These are phyloP conservation scores for Penicillium coffeae DNA, from an alignment of 495 filamentous ascomycete genomes.

Conservation along the genomic window DNA sequence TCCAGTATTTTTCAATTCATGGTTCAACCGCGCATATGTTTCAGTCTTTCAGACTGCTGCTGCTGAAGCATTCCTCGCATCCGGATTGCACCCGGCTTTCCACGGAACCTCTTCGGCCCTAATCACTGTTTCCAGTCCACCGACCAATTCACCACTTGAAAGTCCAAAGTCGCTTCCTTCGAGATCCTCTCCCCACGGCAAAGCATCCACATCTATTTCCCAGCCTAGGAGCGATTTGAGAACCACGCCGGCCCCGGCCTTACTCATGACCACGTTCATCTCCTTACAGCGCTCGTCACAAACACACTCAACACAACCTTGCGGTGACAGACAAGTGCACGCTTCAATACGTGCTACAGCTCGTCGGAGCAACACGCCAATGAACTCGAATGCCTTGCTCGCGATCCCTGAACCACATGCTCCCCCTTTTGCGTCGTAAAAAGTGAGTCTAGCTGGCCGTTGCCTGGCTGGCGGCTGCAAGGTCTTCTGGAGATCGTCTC, in stretches of 20 bases:
- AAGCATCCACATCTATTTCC: constrained; percentile 67
- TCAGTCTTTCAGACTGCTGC: no score
- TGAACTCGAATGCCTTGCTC: constrained; percentile 88
- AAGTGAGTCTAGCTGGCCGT: constrained; percentile 82
- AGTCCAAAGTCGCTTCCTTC: constrained; percentile 20
- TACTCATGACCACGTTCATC: constrained; percentile 89
- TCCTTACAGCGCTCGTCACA: constrained; percentile 83
- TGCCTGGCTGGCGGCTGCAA: constrained; percentile 59
- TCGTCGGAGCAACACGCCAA: constrained; percentile 71
- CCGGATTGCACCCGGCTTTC: constrained; percentile 31
- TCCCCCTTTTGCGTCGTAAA: constrained; percentile 93
- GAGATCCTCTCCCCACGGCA: constrained; percentile 75
- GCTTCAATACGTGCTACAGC: constrained; percentile 74
- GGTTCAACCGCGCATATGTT: no score
- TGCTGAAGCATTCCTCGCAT: no score
- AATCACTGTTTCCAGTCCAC: constrained; percentile 82
- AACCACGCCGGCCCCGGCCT: constrained; percentile 79
- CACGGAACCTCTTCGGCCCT: constrained; percentile 60
- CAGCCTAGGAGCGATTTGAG: constrained; percentile 68
- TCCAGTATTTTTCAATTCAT: no score
- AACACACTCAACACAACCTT: constrained; percentile 87
- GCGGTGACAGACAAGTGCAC: constrained; percentile 58
- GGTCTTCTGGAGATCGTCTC: constrained; percentile 13
- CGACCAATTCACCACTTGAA: constrained; percentile 49
- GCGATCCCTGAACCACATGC: constrained; percentile 78